phyloP scores from a whole-genome alignment of 1,284 basidiomycete species.

The Puccinia horiana region DNA sequence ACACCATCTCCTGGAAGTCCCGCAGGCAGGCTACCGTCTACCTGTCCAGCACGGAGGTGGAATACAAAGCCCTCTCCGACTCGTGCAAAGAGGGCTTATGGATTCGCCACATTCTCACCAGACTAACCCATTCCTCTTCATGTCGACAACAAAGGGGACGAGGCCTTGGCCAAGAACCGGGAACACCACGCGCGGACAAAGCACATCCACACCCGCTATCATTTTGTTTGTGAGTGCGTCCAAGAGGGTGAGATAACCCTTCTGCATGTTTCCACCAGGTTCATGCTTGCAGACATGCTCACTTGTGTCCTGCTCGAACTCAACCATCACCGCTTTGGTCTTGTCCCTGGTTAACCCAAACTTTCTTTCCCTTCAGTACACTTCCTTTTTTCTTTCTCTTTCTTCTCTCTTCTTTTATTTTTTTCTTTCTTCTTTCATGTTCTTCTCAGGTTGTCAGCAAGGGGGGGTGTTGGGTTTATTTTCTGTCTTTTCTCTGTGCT shows the following conservation, averaged over 20 bases:
- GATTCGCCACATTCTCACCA: too few relatives aligned
- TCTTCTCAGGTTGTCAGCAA: too few relatives aligned
- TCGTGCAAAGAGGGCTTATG: too few relatives aligned
- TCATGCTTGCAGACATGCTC: conserved; percentile 19
- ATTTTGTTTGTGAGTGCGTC: neutral
- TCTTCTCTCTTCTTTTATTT: neutral
- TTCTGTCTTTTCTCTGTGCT: too few relatives aligned
- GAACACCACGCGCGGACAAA: neutral
- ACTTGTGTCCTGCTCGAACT: neutral
- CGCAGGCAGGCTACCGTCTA: conserved; percentile 15
- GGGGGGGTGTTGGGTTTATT: neutral
- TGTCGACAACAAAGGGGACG: neutral
- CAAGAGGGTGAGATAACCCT: neutral
- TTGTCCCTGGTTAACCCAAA: too few relatives aligned
- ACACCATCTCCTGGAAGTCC: conserved; percentile 10
- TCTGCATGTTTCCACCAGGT: neutral
- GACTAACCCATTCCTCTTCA: neutral
- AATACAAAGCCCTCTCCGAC: conserved; percentile 5
- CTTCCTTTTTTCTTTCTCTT: neutral
- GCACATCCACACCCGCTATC: neutral
- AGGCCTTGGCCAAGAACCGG: neutral
- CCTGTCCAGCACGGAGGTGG: neutral
- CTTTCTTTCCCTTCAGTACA: neutral
- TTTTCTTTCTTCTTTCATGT: neutral
- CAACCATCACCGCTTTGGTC: neutral